Base-by-base conservation (phyloP, 2,329 filamentous ascomycete species). In the Sphaerulina vaccinii region DNA sequence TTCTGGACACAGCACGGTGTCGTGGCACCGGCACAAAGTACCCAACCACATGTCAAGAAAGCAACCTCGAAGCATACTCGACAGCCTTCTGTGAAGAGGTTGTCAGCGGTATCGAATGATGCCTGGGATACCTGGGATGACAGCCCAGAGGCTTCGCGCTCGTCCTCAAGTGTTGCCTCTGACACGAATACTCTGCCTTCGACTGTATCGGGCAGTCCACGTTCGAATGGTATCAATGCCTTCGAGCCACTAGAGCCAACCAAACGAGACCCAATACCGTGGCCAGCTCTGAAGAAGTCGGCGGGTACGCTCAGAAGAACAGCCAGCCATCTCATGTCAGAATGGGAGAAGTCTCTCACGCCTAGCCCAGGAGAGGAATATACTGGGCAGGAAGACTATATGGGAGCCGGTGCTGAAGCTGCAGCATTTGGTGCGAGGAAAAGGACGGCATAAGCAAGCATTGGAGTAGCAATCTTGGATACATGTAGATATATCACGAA, bases 261-360 rank as follows among this genome's bases (percentile, higher is more conserved):
- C 45, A 73, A 72, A 43, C 62, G 67, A 47, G 69, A 71, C 50
- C 70, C 74, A 2, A 70, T 78, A 6, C 73, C 87, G 22, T 89
- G 88, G 73, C 84, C 85, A 42, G 80, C 86, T 41, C 79, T 95
- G 50, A 85, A 84, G 66, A 84, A 85, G 58, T 59, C 56, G 3
- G 49, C 73, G 90, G 84, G 83, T 60, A 90, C 89, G 62, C 74
- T 96, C 61, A 88, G 90, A 67, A 81, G 84, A 32, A 92, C 88
- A 1, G 88, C 91, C n/a, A 87, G 85, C 29, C 87, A 86, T 56
- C 77, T 96, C 51, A 90, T 96, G 83, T 87, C 85, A 58, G 90
- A 96, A 67, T 95, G 90, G 88, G 92, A 97, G 73, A 88, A 84
- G 69, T 88, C 82, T 59, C 74, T 91, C 11, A 83, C 61, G n/a